Evolutionary conservation across 2,329 filamentous ascomycete species (phyloP).

Genomic region (Fusarium citri): DNA sequence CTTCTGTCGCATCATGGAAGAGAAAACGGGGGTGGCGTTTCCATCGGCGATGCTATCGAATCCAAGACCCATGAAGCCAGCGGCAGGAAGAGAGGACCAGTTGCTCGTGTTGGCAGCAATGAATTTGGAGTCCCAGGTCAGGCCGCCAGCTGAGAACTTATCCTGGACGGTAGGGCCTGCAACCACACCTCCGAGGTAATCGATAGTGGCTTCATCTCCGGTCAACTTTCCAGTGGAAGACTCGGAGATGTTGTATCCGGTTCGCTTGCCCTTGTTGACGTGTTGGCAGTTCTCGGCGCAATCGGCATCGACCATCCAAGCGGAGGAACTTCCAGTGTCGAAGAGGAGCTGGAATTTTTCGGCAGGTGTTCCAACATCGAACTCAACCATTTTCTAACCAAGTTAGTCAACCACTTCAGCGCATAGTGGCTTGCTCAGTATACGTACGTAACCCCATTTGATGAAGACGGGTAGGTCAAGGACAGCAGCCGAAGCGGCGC

Average conservation of each 20-base stretch:
- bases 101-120: constrained; percentile 47
- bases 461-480: constrained; percentile 20
- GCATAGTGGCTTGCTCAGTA: fast-evolving
- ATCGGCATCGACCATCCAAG: constrained; percentile 49
- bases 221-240: constrained; percentile 45
- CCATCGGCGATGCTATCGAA: constrained; percentile 50
- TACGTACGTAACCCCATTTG: constrained; percentile 24
- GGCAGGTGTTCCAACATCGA: constrained; percentile 45
- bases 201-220: constrained; percentile 39
- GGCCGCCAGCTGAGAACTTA: constrained; percentile 32
- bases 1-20: constrained; percentile 48
- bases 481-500: constrained; percentile 19
- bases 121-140: constrained; percentile 47
- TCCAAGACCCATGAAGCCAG: constrained; percentile 52
- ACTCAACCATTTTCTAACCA: constrained; percentile 16
- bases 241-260: constrained; percentile 44
- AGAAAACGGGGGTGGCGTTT: constrained; percentile 48
- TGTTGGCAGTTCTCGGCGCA: constrained; percentile 47
- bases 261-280: constrained; percentile 41
- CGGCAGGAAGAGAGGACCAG: constrained; percentile 47
- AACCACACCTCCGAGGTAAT: constrained; percentile 49
- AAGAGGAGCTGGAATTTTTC: constrained; percentile 47
- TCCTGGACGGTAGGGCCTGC: constrained; percentile 46
- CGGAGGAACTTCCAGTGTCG: constrained; percentile 52
- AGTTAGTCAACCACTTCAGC: neutral